Conservation (phyloP, 768 basidiomycete genomes). For the Hortiboletus campestris region DNA sequence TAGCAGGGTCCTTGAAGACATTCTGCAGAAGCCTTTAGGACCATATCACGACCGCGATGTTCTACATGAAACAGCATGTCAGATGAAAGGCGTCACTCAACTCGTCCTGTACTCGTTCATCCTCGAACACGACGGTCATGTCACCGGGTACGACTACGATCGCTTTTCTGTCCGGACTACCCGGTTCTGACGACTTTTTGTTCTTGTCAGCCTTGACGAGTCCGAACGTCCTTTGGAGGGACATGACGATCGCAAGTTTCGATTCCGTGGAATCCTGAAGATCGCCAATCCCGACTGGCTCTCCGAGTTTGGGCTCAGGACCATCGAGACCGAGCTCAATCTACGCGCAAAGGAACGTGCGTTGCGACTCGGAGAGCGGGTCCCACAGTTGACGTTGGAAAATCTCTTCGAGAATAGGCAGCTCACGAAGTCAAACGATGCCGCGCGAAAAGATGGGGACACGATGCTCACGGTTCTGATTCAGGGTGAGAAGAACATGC, state of each 20-base stretch:
- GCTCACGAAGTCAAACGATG: conserved; percentile 15
- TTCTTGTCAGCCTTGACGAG: conserved; percentile 42
- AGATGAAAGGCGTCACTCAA: conserved; percentile 1
- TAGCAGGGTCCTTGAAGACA: conserved; percentile 17
- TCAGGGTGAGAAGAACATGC: conserved; percentile 39
- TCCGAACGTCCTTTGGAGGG: conserved; percentile 40
- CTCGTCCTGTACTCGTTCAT: conserved; percentile 31
- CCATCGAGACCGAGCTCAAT: conserved; percentile 45
- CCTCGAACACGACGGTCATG: conserved; percentile 24
- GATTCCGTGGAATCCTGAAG: conserved; percentile 51
- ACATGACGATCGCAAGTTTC: conserved; percentile 34
- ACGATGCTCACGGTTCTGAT: conserved; percentile 40
- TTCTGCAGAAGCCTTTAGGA: conserved; percentile 29
- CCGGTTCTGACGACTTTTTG: neutral
- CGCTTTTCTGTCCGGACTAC: neutral
- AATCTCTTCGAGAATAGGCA: conserved; percentile 29
- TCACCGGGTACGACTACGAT: conserved; percentile 25
- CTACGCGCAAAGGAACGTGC: conserved; percentile 35
- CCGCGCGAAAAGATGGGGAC: conserved; percentile 18
- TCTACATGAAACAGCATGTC: conserved; percentile 20
- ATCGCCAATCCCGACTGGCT: conserved; percentile 50
- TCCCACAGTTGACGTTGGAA: conserved; percentile 35
- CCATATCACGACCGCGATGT: conserved; percentile 30
- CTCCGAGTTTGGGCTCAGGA: conserved; percentile 41
- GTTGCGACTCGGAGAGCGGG: conserved; percentile 14